Evolutionary conservation across 768 basidiomycete species (phyloP), one percentile per base, ranked within the genome.

Genomic region (Leccinum uliginosum): DNA sequence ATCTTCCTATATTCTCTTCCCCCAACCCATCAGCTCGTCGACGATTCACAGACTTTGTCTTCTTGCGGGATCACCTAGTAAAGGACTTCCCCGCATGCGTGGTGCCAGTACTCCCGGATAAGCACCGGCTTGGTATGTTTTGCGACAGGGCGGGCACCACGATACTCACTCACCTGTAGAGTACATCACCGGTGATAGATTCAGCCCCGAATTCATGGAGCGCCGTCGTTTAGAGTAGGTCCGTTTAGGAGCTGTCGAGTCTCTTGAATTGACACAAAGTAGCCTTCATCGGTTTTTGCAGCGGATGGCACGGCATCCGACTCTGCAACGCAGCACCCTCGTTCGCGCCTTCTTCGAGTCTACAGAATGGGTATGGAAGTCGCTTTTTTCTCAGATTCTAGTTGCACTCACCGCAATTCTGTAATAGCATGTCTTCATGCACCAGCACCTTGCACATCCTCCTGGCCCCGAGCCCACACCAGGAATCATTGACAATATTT

Each of bases 131-230:
- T 67, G 96, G 96, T 97, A 60, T 46, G 89, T 76, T 50, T 49
- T 15, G 6, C 24, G 27, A 55, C 19, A 23, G 14, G 29, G 38
- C 50, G n/a, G 3, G 50, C n/a, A 29, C 27, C 4, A 35, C 43
- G 6, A 8, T 40, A 44, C 51, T 62, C 45, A 65, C 43, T 58
- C 49, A 40, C 24, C 24, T 32, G 34, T 62, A 97, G 97, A 98
- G 73, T 99, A 99, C 69, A 83, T 99, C 55, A 98, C 96, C 26
- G 97, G 97, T 12, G 97, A 98, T 73, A 80, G 97, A 59, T 99
- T 99, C 74, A 93, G 93, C 62, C 86, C 89, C 9, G 97, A 98
- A 66, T 99, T 99, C 65, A 91, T 98, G 82, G 96, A 99, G 71
- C 84, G 91, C 43, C 80, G 97, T 61, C 80, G 95, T 64, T 73